These are phyloP conservation scores for Planoprotostelium fungivorum DNA, from an alignment of 78 protist genomes.

Conservation along the genomic window DNA sequence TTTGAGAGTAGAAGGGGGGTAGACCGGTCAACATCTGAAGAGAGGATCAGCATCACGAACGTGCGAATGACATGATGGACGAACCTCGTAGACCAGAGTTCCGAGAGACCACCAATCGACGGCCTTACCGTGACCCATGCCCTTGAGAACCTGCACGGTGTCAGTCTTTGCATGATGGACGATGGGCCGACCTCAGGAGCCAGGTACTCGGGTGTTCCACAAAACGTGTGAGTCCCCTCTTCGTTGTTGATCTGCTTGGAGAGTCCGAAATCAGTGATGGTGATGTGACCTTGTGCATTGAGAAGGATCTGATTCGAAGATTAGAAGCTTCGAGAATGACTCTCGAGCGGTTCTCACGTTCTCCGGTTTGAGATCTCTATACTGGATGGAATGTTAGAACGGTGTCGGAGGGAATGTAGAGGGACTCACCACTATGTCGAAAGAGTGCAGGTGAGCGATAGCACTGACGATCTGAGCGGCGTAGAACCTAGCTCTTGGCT, in stretches of 20 bases:
- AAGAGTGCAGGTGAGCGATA: constrained; percentile 76
- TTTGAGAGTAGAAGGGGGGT: constrained; percentile 68
- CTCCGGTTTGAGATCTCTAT: constrained; percentile 96
- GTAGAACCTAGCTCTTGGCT: constrained; percentile 74
- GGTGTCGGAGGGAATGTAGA: neutral
- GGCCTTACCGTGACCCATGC: constrained; percentile 64
- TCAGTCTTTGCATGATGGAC: constrained; percentile 1
- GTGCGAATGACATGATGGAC: neutral
- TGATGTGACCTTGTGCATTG: constrained; percentile 86
- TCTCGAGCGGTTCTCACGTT: too few relatives aligned
- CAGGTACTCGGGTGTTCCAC: constrained; percentile 99
- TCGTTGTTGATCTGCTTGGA: constrained; percentile 74
- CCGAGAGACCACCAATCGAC: constrained; percentile 97
- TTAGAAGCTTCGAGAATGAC: neutral
- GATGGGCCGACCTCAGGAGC: constrained; percentile 76
- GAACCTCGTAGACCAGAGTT: constrained; percentile 78
- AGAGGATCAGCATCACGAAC: neutral
- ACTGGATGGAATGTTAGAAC: constrained; percentile 5
- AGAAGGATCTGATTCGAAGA: constrained; percentile 62
- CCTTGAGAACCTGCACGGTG: constrained; percentile 52
- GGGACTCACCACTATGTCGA: constrained; percentile 59
- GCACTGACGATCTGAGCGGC: constrained; percentile 85
- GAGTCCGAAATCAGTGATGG: constrained; percentile 96
- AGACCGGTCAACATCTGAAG: neutral
- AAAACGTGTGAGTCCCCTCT: constrained; percentile 82